Evolutionary conservation across 2,329 filamentous ascomycete species (phyloP).

Genomic region (Emmonsia crescens): DNA sequence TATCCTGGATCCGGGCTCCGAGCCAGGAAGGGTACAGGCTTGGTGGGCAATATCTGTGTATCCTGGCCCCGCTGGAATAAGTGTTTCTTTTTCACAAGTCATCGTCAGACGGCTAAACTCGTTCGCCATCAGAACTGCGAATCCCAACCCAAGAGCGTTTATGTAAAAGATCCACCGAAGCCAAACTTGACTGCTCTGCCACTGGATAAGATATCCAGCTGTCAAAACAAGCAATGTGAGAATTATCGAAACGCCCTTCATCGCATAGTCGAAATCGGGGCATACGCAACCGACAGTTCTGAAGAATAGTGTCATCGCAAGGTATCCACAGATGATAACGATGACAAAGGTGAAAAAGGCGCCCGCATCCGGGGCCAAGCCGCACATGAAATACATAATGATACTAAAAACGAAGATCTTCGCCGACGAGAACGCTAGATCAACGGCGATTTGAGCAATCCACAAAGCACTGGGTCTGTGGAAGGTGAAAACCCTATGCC

Average conservation of each 20-base stretch:
- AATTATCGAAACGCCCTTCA: slow-evolving; percentile 67
- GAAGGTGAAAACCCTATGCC: slow-evolving; percentile 73
- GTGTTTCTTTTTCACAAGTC: slow-evolving; percentile 31
- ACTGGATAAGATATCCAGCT: slow-evolving; percentile 35
- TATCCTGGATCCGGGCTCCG: slow-evolving; percentile 39
- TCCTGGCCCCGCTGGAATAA: slow-evolving; percentile 32
- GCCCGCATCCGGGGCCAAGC: slow-evolving; percentile 61
- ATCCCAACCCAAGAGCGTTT: slow-evolving; percentile 68
- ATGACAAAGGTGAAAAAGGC: slow-evolving; percentile 80
- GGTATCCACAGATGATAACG: slow-evolving; percentile 63
- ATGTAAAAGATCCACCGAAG: slow-evolving; percentile 75
- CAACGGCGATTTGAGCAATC: slow-evolving; percentile 67
- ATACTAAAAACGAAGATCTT: slow-evolving; percentile 70
- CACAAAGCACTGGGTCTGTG: slow-evolving; percentile 80
- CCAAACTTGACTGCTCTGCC: slow-evolving; percentile 51
- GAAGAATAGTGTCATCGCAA: slow-evolving; percentile 82
- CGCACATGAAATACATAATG: slow-evolving; percentile 76
- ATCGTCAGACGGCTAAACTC: slow-evolving; percentile 63
- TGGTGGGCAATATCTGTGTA: slow-evolving; percentile 34
- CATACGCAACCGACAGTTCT: slow-evolving; percentile 64
- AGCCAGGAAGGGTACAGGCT: slow-evolving; percentile 56
- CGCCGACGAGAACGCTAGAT: slow-evolving; percentile 70
- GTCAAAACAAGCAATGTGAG: slow-evolving; percentile 53
- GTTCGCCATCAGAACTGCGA: slow-evolving; percentile 72
- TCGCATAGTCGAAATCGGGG: slow-evolving; percentile 75